Evolutionary conservation across 2,329 filamentous ascomycete genomes (phyloP).

Genomic region (Acrocalymma vagum): DNA sequence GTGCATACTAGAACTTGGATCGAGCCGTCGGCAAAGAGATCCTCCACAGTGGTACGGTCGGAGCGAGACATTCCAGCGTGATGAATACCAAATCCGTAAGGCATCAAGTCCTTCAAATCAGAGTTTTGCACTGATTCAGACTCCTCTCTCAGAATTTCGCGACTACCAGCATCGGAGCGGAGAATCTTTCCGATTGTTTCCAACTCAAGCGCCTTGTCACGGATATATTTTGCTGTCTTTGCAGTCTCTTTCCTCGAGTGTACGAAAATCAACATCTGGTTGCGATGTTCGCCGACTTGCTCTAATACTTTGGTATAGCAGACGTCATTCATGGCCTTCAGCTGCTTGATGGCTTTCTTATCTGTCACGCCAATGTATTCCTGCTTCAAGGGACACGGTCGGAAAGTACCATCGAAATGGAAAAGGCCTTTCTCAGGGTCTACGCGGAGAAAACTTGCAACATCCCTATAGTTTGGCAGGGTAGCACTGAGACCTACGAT

Average conservation of each 20-base stretch:
- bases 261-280: constrained; percentile 99
- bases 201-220: constrained; percentile 95
- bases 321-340: constrained; percentile 99
- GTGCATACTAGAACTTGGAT: constrained; percentile 97
- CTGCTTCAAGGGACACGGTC: constrained; percentile 92
- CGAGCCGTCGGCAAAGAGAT: constrained; percentile 88
- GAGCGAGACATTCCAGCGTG: constrained; percentile 96
- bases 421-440: constrained; percentile 87
- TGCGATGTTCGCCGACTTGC: constrained; percentile 89
- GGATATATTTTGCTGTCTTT: constrained; percentile 94
- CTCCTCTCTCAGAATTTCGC: constrained; percentile 87
- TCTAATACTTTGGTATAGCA: constrained; percentile 98
- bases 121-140: constrained; percentile 82
- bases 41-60: constrained; percentile 95
- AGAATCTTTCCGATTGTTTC: constrained; percentile 97
- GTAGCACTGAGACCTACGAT: constrained; percentile 94
- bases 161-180: constrained; percentile 88
- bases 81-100: constrained; percentile 97
- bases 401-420: constrained; percentile 94
- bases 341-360: constrained; percentile 97
- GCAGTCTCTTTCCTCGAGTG: constrained; percentile 98
- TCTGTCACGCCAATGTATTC: constrained; percentile 98
- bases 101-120: constrained; percentile 91
- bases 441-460: constrained; percentile 92
- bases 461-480: constrained; percentile 94